Evolutionary conservation across 371 early-diverging fungal genomes (phyloP), one percentile per base, ranked within the genome.

Genomic region (Lichtheimia ornata): DNA sequence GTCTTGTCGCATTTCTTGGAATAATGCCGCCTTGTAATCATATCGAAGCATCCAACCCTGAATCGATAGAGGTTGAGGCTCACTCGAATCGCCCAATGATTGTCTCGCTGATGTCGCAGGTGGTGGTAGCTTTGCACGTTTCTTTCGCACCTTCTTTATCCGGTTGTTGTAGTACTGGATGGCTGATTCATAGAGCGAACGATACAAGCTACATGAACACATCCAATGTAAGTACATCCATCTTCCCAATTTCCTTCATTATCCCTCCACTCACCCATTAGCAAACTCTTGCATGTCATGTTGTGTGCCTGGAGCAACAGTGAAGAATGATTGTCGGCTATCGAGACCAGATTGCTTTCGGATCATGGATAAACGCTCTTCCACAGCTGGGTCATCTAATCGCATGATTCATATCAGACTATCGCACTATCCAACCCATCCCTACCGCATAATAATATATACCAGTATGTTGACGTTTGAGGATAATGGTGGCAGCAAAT

Each of bases 21-120:
- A 91, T 27, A 85, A 82, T 5, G 77, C 94, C 61, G 85, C 69
- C 70, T 95, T 95, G 54, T 79, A 87, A 51, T 95, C 94, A 60
- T 93, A 94, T n/a, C 95, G 83, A 6, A 89, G 56, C 62, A 83
- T 74, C 95, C 95, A 94, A 2, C 93, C 95, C 43, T 74, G 75
- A 6, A 78, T 59, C 40, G 83, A 74, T 14, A 88, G 72, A 0
- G 79, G 77, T 27, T 81, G 79, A 14, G 79, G 67, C 44, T 69
- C 74, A 43, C 61, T 58, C 14, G 71, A 18, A 70, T 77, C 73
- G 17, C 24, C 40, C 22, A 53, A 63, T 41, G 59, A 62, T n/a
- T 63, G 64, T 50, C 65, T 66, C 11, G 66, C 62, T 6, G 66
- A 54, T 2, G 80, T 70, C 0, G 83, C 56, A 14, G 85, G 79